These are phyloP conservation scores for Xylaria sp. DNA, from an alignment of 2,329 filamentous ascomycete species.

Conservation along the genomic window DNA sequence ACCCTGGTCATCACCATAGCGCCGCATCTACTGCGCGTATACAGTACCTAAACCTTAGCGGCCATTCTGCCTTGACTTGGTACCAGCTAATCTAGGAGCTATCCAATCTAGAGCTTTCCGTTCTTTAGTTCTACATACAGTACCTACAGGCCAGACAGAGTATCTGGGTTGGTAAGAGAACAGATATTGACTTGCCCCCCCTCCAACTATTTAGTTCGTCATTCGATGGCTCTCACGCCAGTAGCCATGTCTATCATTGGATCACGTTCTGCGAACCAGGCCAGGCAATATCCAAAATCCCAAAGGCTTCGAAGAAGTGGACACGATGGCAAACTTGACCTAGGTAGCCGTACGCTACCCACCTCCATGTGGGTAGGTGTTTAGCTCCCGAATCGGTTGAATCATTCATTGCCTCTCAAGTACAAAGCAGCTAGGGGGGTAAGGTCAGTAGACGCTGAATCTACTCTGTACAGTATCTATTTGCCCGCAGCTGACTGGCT, in stretches of 20 bases:
- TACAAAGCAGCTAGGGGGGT: not conserved
- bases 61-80: slow-evolving; percentile 6
- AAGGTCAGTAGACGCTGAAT: not conserved
- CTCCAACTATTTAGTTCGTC: slow-evolving; percentile 1
- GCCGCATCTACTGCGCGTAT: slow-evolving; percentile 13
- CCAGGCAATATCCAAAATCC: not conserved
- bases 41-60: slow-evolving; percentile 30
- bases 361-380: not conserved
- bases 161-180: slow-evolving; percentile 11
- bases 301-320: slow-evolving; percentile 3
- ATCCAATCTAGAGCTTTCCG: slow-evolving; percentile 32
- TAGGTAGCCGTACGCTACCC: not conserved
- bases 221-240: slow-evolving; percentile 23
- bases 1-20: slow-evolving; percentile 21
- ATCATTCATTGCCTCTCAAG: not conserved
- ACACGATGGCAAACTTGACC: slow-evolving; percentile 1
- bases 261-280: not conserved
- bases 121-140: slow-evolving; percentile 7
- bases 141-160: not conserved
- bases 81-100: slow-evolving; percentile 8
- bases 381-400: slow-evolving; percentile 10
- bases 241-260: slow-evolving; percentile 17
- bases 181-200: slow-evolving; percentile 10
- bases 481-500: not conserved
- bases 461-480: not conserved